Evolutionary conservation across 805 yeast genomes (phyloP).

Genomic region (Naumovozyma baii): DNA sequence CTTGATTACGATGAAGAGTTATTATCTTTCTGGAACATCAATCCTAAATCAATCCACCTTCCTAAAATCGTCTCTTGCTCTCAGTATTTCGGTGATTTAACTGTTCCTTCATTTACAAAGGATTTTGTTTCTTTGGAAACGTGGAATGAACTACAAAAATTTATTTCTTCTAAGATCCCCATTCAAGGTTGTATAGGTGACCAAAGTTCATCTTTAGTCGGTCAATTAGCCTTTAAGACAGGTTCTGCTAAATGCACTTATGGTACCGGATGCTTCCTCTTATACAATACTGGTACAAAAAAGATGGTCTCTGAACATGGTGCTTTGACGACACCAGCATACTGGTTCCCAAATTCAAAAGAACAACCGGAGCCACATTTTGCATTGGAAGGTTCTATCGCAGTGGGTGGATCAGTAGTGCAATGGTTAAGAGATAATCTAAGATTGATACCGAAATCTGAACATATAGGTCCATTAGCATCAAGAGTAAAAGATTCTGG

Average conservation of each 20-base stretch:
- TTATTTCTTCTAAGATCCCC: conserved; percentile 49
- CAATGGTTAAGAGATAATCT: conserved; percentile 92
- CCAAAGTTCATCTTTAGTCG: conserved; percentile 88
- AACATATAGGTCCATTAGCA: conserved; percentile 86
- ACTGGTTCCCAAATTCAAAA: conserved; percentile 59
- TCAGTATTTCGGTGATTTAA: conserved; percentile 65
- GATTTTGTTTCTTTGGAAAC: conserved; percentile 44
- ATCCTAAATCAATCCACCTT: conserved; percentile 48
- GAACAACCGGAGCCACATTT: conserved; percentile 51
- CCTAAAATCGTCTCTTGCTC: conserved; percentile 77
- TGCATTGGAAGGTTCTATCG: conserved; percentile 91
- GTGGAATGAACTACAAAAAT: conserved; percentile 43
- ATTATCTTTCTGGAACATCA: conserved; percentile 72
- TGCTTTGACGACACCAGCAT: conserved; percentile 81
- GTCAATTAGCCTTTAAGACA: conserved; percentile 73
- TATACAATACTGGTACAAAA: conserved; percentile 74
- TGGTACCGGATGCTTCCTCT: conserved; percentile 89
- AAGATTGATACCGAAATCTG: conserved; percentile 68
- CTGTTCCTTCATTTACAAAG: conserved; percentile 39
- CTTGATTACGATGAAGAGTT: conserved; percentile 67
- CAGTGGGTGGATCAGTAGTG: conserved; percentile 90
- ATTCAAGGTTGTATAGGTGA: conserved; percentile 89
- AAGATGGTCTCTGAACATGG: conserved; percentile 71
- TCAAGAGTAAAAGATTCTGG: conserved; percentile 72
- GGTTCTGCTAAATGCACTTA: conserved; percentile 93